phyloP scores from a whole-genome alignment of 257 asterid species.

The Nicotiana paniculata region DNA sequence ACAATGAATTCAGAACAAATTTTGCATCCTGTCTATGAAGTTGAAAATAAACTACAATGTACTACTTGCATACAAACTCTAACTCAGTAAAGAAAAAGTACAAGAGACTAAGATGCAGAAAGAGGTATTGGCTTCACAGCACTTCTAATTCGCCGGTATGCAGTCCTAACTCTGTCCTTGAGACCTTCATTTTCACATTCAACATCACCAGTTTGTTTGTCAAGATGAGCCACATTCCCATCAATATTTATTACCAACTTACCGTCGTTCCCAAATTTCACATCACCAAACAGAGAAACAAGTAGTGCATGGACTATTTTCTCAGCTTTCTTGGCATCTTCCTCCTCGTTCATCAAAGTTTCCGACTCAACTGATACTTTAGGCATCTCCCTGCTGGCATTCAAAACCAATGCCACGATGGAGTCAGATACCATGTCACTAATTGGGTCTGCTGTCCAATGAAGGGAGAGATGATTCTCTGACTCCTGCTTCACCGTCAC shows the following conservation, averaged over 20 bases:
- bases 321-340: constrained; percentile 58
- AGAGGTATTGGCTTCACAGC: constrained; percentile 88
- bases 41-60: neutral
- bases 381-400: constrained; percentile 72
- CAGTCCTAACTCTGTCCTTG: constrained; percentile 69
- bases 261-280: constrained; percentile 61
- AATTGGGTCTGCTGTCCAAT: constrained; percentile 95
- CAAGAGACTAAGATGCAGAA: constrained; percentile 27
- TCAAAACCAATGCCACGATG: constrained; percentile 68
- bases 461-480: constrained; percentile 75
- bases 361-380: constrained; percentile 62
- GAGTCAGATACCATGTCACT: constrained; percentile 97
- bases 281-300: constrained; percentile 81
- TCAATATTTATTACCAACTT: constrained; percentile 66
- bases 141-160: constrained; percentile 56
- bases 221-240: constrained; percentile 63
- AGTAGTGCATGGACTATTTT: constrained; percentile 77
- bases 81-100: neutral
- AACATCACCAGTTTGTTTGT: constrained; percentile 69
- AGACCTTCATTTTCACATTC: constrained; percentile 80
- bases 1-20: neutral
- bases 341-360: constrained; percentile 34
- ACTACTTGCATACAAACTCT: neutral
- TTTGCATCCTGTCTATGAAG: neutral
- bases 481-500: constrained; percentile 87